Conservation (phyloP, 78 protist species). For the Chrysochromulina tobinii region DNA sequence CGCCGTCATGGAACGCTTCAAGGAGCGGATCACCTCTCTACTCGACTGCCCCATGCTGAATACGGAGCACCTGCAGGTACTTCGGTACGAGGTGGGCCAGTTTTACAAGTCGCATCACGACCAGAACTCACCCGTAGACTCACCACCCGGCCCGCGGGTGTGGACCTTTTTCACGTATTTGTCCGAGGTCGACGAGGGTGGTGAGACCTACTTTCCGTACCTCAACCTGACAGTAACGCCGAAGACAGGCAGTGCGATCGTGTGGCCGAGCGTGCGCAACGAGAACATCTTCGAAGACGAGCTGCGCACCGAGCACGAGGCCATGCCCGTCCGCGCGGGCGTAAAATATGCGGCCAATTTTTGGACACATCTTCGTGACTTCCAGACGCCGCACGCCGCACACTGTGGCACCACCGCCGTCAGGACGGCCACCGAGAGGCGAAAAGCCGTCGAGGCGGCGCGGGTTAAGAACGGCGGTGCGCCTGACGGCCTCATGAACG, state of each 20-base stretch:
- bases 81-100: not conserved
- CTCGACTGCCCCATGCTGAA: not conserved
- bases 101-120: not conserved
- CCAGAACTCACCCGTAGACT: not conserved
- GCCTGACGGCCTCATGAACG: no score
- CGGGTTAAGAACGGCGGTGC: no score
- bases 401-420: no score
- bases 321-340: not conserved
- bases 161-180: not conserved
- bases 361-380: conserved; percentile 5
- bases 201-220: not conserved
- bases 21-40: not conserved
- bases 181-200: not conserved
- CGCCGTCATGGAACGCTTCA: not conserved
- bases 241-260: not conserved
- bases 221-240: not conserved
- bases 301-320: not conserved
- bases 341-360: not conserved
- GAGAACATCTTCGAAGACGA: not conserved
- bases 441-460: no score
- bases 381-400: not conserved
- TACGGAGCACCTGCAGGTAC: conserved; percentile 6
- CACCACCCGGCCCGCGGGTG: not conserved
- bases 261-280: not conserved
- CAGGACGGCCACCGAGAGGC: no score